Percentiles rank a stretch among this genome's conserved stretches.
Evolutionary conservation across 2,329 filamentous ascomycete species (phyloP).

Genomic region (Aspergillus ibericus): DNA sequence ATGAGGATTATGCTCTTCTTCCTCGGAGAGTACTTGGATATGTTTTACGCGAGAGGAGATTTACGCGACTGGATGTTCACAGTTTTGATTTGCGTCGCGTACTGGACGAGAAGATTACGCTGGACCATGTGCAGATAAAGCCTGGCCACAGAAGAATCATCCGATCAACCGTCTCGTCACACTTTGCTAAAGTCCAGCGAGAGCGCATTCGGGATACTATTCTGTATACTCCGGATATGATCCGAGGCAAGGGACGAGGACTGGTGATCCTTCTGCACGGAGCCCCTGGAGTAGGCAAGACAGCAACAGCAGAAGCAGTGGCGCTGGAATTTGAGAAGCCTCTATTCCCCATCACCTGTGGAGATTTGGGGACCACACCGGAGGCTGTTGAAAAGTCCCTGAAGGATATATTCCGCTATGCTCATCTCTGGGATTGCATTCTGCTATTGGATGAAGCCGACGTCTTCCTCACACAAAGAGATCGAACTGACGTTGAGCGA

Average conservation of each 20-base stretch:
- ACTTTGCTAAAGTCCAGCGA: not conserved
- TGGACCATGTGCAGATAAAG: not conserved
- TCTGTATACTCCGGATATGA: not conserved
- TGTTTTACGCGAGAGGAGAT: not conserved
- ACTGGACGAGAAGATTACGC: not conserved
- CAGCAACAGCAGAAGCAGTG: conserved; percentile 4
- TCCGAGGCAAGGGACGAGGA: conserved; percentile 1
- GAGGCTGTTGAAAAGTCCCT: conserved; percentile 44
- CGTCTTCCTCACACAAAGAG: conserved; percentile 17
- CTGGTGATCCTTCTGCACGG: conserved; percentile 8
- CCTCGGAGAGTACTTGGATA: not conserved
- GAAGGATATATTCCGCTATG: conserved; percentile 47
- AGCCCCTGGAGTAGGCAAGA: conserved; percentile 11
- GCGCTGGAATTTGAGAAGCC: conserved; percentile 1
- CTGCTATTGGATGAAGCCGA: conserved; percentile 24
- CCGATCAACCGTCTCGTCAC: not conserved
- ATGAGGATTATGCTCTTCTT: not conserved
- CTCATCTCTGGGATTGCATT: conserved; percentile 34
- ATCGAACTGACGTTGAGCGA: conserved; percentile 13
- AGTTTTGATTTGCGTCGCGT: not conserved
- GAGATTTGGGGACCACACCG: conserved; percentile 48
- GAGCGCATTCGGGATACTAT: not conserved
- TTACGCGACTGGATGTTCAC: not conserved
- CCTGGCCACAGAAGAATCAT: not conserved
- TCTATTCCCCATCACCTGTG: conserved; percentile 49